Conservation (phyloP, 306 rosid species). For the Medicago lupulina region DNA sequence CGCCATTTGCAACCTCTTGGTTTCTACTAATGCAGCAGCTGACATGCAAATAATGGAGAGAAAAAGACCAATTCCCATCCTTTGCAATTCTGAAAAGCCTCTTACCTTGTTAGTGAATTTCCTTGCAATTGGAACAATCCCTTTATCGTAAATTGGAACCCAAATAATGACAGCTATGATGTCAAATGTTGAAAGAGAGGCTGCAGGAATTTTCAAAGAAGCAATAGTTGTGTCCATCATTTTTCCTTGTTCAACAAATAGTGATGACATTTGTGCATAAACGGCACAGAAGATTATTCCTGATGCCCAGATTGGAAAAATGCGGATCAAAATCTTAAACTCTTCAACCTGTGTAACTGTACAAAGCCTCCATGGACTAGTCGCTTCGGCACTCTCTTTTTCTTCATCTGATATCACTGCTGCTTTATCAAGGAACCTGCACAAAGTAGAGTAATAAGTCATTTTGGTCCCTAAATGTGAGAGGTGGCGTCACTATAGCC, state of each 20-base stretch:
- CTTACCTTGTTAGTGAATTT: slow-evolving; percentile 70
- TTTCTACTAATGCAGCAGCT: slow-evolving; percentile 77
- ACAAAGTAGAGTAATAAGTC: neutral
- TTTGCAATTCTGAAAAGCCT: slow-evolving; percentile 84
- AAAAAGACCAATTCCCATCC: slow-evolving; percentile 90
- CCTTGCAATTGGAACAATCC: slow-evolving; percentile 75
- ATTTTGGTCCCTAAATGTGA: neutral
- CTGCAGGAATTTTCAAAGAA: slow-evolving; percentile 78
- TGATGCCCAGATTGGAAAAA: slow-evolving; percentile 91
- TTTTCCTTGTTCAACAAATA: slow-evolving; percentile 87
- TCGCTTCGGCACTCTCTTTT: slow-evolving; percentile 49
- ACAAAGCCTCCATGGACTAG: slow-evolving; percentile 83
- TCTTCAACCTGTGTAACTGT: slow-evolving; percentile 91
- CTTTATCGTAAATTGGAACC: slow-evolving; percentile 74
- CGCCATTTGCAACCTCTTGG: slow-evolving; percentile 60
- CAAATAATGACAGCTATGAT: slow-evolving; percentile 75
- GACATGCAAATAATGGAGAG: slow-evolving; percentile 82
- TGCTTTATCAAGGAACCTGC: slow-evolving; percentile 84
- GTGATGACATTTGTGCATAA: slow-evolving; percentile 84
- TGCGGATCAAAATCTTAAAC: slow-evolving; percentile 76
- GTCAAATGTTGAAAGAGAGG: slow-evolving; percentile 77
- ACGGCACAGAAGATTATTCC: slow-evolving; percentile 83
- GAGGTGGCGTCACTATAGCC: neutral
- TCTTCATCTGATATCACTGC: slow-evolving; percentile 72
- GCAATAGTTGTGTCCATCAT: slow-evolving; percentile 71